Evolutionary conservation across 768 basidiomycete species (phyloP), one percentile per base, ranked within the genome.

Genomic region (Daedalea quercina): DNA sequence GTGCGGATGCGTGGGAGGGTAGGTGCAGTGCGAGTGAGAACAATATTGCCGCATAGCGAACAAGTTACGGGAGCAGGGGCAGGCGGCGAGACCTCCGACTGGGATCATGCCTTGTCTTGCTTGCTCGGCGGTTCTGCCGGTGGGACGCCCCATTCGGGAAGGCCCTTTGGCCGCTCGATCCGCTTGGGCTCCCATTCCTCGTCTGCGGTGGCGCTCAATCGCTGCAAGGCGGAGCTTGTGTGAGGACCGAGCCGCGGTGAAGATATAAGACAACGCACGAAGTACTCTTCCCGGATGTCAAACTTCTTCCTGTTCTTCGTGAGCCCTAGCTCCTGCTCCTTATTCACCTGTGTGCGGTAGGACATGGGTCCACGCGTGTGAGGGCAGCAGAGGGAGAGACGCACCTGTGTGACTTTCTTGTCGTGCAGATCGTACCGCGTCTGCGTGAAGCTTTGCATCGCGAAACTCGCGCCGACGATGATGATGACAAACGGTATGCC

Each of bases 261-360:
- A 15, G 2, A 43, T 22, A 17, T 6, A 33, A 7, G 37, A 40
- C 24, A 15, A 83, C 92, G 70, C 70, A 96, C 94, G 65, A 86
- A 97, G 68, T 98, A 99, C 65, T 96, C 94, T 66, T 97, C 95
- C 50, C 91, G 75, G 17, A 96, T 88, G 68, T 98, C 94, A 54
- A 96, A 84, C 72, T 82, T 87, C 71, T 85, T 87, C 69, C 85
- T 76, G 51, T 72, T 72, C 64, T 76, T 80, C 56, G 84, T 76
- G 60, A 94, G 72, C 9, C 82, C 78, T 20, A 94, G 74, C 56
- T 90, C 86, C 59, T 94, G 82, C 65, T 93, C 85, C 56, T 82
- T 84, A 35, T 81, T 78, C 33, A 96, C 68, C 91, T 83, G 47
- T 6, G 49, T 8, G 9, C 13, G 4, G n/a, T 3, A 20, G 9